Percentiles rank a stretch among this genome's conserved stretches.
phyloP scores from a whole-genome alignment of 768 basidiomycete genomes.

The Termitomyces sp. region DNA sequence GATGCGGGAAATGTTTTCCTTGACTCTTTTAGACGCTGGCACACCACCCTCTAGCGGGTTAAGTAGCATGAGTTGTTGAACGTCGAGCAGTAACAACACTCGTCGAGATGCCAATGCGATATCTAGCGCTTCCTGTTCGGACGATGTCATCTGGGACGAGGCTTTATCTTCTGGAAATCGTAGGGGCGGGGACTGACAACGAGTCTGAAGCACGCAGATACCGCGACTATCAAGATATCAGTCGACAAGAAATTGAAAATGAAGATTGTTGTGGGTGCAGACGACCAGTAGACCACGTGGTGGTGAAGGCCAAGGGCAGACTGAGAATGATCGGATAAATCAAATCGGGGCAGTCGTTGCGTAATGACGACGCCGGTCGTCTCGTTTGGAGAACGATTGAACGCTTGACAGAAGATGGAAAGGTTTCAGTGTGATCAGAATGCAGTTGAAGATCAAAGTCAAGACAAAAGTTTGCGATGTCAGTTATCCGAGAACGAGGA shows the following conservation, averaged over 20 bases:
- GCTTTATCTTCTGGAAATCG: neutral
- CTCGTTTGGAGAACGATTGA: neutral
- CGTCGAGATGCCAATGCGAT: constrained; percentile 23
- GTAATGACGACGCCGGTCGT: neutral
- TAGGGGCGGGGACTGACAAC: too few species aligned
- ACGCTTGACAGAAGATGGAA: neutral
- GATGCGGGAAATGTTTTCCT: constrained; percentile 44
- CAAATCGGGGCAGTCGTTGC: neutral
- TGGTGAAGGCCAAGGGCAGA: too few species aligned
- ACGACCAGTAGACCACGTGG: neutral
- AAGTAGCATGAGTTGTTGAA: constrained; percentile 48
- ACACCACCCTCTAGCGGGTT: constrained; percentile 43
- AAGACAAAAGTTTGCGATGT: neutral
- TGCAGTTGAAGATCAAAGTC: neutral
- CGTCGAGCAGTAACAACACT: constrained; percentile 58
- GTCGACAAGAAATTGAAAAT: neutral
- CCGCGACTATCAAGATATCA: neutral
- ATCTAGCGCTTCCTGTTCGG: neutral
- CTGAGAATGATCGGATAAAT: neutral
- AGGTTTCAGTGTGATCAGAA: neutral
- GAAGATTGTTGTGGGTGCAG: neutral
- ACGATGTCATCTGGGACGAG: neutral
- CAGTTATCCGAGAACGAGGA: neutral
- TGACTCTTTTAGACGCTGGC: constrained; percentile 38
- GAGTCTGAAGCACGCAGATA: neutral